phyloP scores from a whole-genome alignment of 257 asterid genomes.

The Hygrophila difformis region DNA sequence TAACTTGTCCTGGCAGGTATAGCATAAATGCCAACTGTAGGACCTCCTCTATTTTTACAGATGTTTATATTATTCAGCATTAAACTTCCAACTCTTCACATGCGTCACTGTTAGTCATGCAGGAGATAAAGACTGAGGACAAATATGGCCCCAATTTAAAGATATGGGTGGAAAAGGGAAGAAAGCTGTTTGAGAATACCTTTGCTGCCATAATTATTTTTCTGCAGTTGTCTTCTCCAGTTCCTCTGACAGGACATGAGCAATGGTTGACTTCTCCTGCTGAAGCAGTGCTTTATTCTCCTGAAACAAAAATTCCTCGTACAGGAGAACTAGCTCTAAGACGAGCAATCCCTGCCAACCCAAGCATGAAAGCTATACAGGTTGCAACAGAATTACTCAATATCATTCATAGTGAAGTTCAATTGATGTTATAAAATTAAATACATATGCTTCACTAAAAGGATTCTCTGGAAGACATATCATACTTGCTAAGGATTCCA shows the following conservation, averaged over 20 bases:
- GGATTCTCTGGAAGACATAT: conserved; percentile 93
- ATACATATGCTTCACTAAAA: conserved; percentile 17
- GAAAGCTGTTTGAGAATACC: conserved; percentile 40
- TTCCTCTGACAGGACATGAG: conserved; percentile 38
- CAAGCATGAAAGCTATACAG: conserved; percentile 94
- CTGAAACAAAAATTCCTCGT: conserved; percentile 90
- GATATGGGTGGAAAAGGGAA: conserved; percentile 26
- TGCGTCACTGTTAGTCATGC: conserved; percentile 26
- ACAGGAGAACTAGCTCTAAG: conserved; percentile 95
- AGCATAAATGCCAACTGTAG: too few species aligned
- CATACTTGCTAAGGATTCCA: conserved; percentile 94
- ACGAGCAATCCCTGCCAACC: conserved; percentile 95
- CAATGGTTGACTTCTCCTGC: conserved; percentile 50
- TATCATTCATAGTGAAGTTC: neutral
- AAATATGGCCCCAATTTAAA: conserved; percentile 18
- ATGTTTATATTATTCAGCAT: neutral
- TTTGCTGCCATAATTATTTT: conserved; percentile 41
- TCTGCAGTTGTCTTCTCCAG: conserved; percentile 60
- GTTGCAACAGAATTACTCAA: conserved; percentile 20
- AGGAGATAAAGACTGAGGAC: conserved; percentile 35
- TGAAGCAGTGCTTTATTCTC: conserved; percentile 91
- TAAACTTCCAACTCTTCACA: conserved; percentile 16
- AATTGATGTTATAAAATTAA: conserved; percentile 3
- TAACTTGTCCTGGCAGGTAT: neutral
- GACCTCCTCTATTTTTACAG: too few species aligned